These are phyloP conservation scores for Fraxinus xanthoxyloides DNA, from an alignment of 305 asterid genomes.

Conservation along the genomic window DNA sequence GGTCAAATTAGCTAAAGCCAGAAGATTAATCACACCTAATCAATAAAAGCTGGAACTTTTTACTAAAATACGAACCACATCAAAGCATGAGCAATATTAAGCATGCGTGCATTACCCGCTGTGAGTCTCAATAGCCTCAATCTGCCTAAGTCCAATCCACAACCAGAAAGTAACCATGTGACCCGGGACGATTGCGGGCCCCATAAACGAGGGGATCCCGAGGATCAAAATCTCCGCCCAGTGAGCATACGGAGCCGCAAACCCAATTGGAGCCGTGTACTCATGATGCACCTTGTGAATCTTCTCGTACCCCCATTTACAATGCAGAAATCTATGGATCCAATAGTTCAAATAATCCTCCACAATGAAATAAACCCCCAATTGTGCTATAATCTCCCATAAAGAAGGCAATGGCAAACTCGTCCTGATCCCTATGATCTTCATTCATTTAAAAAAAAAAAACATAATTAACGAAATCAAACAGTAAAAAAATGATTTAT, in stretches of 20 bases:
- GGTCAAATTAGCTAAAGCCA: conserved; percentile 59
- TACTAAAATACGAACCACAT: conserved; percentile 33
- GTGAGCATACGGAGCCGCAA: conserved; percentile 95
- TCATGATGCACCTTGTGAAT: conserved; percentile 97
- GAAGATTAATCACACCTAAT: conserved; percentile 34
- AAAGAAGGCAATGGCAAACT: conserved; percentile 87
- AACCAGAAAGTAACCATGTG: conserved; percentile 94
- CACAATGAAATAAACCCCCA: conserved; percentile 70
- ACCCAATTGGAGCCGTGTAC: conserved; percentile 91
- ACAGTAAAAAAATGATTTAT: background rate
- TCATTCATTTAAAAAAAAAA: conserved; percentile 18
- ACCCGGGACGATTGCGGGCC: conserved; percentile 90
- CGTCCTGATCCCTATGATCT: conserved; percentile 83
- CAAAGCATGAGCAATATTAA: conserved; percentile 34
- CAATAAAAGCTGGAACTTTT: conserved; percentile 34
- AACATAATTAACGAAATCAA: background rate
- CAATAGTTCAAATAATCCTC: conserved; percentile 94
- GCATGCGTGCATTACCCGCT: conserved; percentile 94
- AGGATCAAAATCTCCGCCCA: conserved; percentile 97
- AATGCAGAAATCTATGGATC: conserved; percentile 87
- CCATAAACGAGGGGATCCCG: conserved; percentile 91
- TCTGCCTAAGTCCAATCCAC: conserved; percentile 92
- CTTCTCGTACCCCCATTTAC: conserved; percentile 94
- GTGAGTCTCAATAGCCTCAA: conserved; percentile 98
- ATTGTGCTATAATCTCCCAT: conserved; percentile 67